Base-by-base conservation (phyloP, 345 rosid species). In the Jatropha curcas region DNA sequence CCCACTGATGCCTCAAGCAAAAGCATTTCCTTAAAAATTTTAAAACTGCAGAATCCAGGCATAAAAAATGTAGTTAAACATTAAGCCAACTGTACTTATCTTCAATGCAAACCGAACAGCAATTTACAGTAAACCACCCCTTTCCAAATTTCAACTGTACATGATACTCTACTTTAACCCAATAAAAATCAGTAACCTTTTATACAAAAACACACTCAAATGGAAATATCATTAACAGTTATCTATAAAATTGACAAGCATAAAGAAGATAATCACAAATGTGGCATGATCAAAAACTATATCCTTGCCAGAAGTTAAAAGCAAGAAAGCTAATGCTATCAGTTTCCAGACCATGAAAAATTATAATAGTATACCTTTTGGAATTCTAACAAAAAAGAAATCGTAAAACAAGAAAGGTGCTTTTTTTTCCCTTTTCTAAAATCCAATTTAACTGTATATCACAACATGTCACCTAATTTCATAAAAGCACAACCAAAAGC, bases 401-500 rank as follows among this genome's bases (percentile, higher is more conserved):
- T 45, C 57, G 24, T 71, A 14, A 55, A 35, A 8, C 31, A 20
- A 52, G 58, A 20, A 58, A 58, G 50, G 6, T 51, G 30, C 45
- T 67, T 33, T 16, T 25, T 17, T 22, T 34, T 60, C 35, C 35
- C 7, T 7, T 66, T 45, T 45, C 4, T 20, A 28, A 34, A 24
- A 41, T 74, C 71, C 34, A 39, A 73, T 28, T 28, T 16, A 48
- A 79, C 59, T 24, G 68, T 4, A 48, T 8, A 11, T 33, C 58
- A 60, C 19, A 56, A 27, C 28, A 57, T 50, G 14, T 46, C 25
- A 57, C 22, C 63, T 30, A 22, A 33, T 51, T 51, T 55, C 48
- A 77, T 19, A 37, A 52, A 74, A 67, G 16, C 16, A 58, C 66
- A 51, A 71, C 48, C 52, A 75, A 63, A 55, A 70, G 39, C 58